These are phyloP conservation scores for Taxawa tesnikishii DNA, from an alignment of 2,329 filamentous ascomycete genomes.

Conservation along the genomic window DNA sequence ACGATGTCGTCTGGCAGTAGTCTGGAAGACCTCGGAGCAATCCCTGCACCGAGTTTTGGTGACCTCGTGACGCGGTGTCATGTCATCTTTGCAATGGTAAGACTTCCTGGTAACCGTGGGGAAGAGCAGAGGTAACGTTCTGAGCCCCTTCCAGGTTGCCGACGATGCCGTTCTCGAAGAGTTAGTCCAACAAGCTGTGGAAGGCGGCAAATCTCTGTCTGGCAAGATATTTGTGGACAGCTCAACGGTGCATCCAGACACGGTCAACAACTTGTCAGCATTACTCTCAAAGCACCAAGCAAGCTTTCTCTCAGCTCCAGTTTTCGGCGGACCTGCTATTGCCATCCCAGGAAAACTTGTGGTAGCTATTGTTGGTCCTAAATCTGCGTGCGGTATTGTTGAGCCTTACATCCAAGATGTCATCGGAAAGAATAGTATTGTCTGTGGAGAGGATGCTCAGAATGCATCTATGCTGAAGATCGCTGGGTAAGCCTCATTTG, in stretches of 20 bases:
- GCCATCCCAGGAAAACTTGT: conserved; percentile 33
- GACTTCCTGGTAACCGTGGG: neutral
- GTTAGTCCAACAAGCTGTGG: conserved; percentile 3
- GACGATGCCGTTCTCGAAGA: conserved; percentile 4
- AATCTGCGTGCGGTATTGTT: conserved; percentile 12
- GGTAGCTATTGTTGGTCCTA: conserved; percentile 28
- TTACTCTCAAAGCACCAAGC: conserved; percentile 22
- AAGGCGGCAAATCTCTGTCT: conserved; percentile 9
- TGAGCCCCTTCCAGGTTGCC: conserved; percentile 1
- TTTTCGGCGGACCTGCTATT: conserved; percentile 32
- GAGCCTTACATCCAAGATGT: conserved; percentile 30
- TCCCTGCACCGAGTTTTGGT: conserved; percentile 3
- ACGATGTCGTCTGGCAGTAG: conserved; percentile 5
- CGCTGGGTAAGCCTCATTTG: conserved; percentile 14
- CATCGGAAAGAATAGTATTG: conserved; percentile 29
- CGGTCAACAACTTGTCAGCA: conserved; percentile 19
- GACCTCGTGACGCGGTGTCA: conserved; percentile 4
- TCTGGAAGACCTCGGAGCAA: conserved; percentile 4
- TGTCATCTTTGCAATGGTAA: conserved; percentile 7
- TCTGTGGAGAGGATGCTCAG: conserved; percentile 29
- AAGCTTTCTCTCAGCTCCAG: conserved; percentile 22
- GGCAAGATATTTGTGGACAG: conserved; percentile 20
- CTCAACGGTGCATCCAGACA: conserved; percentile 22
- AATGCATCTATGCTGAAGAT: conserved; percentile 32
- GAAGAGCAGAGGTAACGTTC: neutral